Evolutionary conservation across 768 basidiomycete species (phyloP), one percentile per base, ranked within the genome.

Genomic region (Jaapia argillacea): DNA sequence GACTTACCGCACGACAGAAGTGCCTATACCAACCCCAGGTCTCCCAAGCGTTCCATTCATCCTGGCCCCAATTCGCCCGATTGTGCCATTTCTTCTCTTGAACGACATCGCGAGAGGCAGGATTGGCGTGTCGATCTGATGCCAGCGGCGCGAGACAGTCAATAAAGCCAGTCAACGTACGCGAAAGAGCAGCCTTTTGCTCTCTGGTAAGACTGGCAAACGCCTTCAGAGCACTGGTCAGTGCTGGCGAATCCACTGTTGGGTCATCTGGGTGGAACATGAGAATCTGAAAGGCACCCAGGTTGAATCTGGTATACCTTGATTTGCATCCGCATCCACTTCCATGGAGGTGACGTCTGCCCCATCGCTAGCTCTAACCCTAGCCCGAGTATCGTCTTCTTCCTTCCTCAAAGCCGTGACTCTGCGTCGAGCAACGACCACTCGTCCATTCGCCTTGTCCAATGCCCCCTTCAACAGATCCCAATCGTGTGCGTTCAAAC

Each of bases 11-110:
- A 54, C 88, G 70, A 60, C 85, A 86, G 65, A 90, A 92, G 52
- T 94, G 87, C 47, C 85, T 69, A 52, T 85, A 92, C 90, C 90
- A 93, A 2, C 85, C 81, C 83, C 86, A 90, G 0, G 81, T 85
- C 63, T 86, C 81, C 88, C 87, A 91, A 1, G 74, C 69, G 54
- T 74, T 73, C 90, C 90, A 93, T 43, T 85, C 81, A 22, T 78
- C 75, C 27, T 75, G 70, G 18, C 68, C 69, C 87, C 87, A 90
- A 24, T 65, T 71, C 1, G 66, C 68, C 20, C 85, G 80, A 35
- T 74, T 74, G 25, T 77, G 69, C 89, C 88, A 91, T 0, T 77
- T 74, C 4, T 71, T 65, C 51, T 79, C 77, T 3, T 70, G 69
- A 23, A 91, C 72, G 27, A 88, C 75, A 20, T 64, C 66, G 16